A percentile compares a stretch with the other conserved stretches of the same genome.
Conservation (phyloP, 768 basidiomycete genomes). For the Naganishia vaughanmartiniae region DNA sequence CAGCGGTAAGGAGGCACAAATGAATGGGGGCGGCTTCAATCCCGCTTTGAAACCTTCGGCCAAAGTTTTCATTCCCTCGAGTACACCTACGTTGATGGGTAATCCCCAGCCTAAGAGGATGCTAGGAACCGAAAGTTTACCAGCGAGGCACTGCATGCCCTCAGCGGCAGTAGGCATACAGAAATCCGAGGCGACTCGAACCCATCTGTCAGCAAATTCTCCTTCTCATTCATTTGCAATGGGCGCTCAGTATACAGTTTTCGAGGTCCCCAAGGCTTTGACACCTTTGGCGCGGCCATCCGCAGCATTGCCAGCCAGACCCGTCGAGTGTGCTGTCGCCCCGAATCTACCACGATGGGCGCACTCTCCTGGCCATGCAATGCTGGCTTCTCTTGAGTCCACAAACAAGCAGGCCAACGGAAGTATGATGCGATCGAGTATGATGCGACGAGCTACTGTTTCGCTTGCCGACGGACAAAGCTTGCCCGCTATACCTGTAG, state of each 20-base stretch:
- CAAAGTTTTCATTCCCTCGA: slow-evolving; percentile 4
- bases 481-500: no score
- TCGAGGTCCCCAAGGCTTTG: slow-evolving; percentile 3
- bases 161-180: no score
- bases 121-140: not conserved
- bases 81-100: not conserved
- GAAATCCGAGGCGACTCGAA: no score
- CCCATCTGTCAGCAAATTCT: not conserved
- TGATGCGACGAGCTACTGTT: not conserved
- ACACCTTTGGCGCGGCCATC: not conserved
- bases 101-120: slow-evolving; percentile 9
- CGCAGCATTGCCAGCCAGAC: not conserved
- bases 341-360: slow-evolving; percentile 16
- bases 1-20: not conserved
- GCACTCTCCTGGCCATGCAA: slow-evolving; percentile 3
- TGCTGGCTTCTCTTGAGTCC: not conserved
- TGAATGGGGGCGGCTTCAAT: not conserved
- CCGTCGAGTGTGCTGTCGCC: not conserved
- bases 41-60: not conserved
- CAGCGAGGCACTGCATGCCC: not conserved
- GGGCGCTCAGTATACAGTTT: not conserved
- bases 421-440: no score
- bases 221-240: not conserved
- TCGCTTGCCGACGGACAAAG: not conserved
- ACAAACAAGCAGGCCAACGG: not conserved